Base-by-base conservation (phyloP, 2,329 filamentous ascomycete genomes). In the Orbilia oligospora region DNA sequence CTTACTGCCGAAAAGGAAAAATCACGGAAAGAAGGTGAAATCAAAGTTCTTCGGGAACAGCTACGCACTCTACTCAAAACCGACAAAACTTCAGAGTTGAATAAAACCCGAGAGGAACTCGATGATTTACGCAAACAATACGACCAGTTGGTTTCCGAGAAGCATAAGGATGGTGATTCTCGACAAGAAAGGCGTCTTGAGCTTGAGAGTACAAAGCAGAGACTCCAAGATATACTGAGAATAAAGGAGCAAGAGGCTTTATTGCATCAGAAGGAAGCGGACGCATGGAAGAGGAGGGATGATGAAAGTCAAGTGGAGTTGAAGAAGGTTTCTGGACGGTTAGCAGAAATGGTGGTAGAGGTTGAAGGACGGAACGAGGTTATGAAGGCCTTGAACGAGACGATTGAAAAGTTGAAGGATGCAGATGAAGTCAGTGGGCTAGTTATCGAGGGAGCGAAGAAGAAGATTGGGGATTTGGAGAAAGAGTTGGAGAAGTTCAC, bases 351-450 rank as follows among this genome's bases (percentile, higher is more conserved):
- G 68, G 75, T 78, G 12, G 24, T 78, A 18, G 61, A 78, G 14
- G 63, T 78, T 18, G 71, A 63, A 18, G 68, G 68, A 5, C 22
- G 68, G 16, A 78, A 78, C 20, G 75, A 78, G 6, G 24, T 78
- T 38, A 78, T 78, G 75, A 72, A 78, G 38, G 68, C 53, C 5
- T 33, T 78, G 20, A 78, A 78, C 55, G 75, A 78, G 44, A 78
- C 75, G 1, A 58, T 78, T 14, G 67, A 66, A 27, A 63, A 53
- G 38, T 20, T 77, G 16, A 71, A 71, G 46, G 24, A 71, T 8
- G 73, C 73, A 10, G 73, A 77, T 36, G 67, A 77, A 51, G 73
- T 61, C 18, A 77, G 73, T 27, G 71, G 67, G 6, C 4, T 63
- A 4, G 51, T 27, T 14, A 61, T 77, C 6, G 67, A 68, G n/a